Base-by-base conservation (phyloP, 495 filamentous ascomycete genomes). In the Endocarpon pusillum region DNA sequence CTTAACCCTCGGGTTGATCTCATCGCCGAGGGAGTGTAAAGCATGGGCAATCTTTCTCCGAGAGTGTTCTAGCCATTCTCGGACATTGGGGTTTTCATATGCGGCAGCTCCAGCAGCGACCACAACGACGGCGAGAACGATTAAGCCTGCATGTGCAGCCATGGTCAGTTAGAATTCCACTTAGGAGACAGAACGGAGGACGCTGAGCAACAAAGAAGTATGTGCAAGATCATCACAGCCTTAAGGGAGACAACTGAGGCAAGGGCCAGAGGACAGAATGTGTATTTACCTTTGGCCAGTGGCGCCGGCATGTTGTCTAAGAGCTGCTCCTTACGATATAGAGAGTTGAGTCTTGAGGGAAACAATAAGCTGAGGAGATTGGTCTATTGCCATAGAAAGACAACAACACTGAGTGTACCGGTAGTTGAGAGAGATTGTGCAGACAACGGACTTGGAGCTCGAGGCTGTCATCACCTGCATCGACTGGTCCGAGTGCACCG, bases 71-170 rank as follows among this genome's bases (percentile, higher is more conserved):
- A 84, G 66, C 61, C 78, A 78, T 57, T 75, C 69, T 45, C 78
- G 72, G 29, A 89, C 64, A 52, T 87, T 75, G 9, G 80, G 81
- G 15, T 71, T 81, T 49, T 89, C 80, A 54, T 92, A 92, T 36
- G 87, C 64, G 23, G 82, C 83, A 35, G 89, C 73, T 4, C 81
- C 81, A 26, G 81, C 81, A 38, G 81, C 81, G 19, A 83, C 73
- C 21, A 82, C 66, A 16, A 85, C 70, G 25, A 76, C 70, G 10
- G 81, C 65, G 40, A 71, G 78, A 44, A 89, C 70, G 11, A 89
- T 76, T 49, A 82, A 69, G 45, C 75, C 83, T 87, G 61, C 18
- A 33, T 7, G 16, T 21, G 31, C 11, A 17, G 26, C 38, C 24
- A 23, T 18, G 2, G 21, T 25, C 14, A 35, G 17, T 21, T 38